These are phyloP conservation scores for Alloascoidea africana DNA, from an alignment of 805 yeast species.

Conservation along the genomic window DNA sequence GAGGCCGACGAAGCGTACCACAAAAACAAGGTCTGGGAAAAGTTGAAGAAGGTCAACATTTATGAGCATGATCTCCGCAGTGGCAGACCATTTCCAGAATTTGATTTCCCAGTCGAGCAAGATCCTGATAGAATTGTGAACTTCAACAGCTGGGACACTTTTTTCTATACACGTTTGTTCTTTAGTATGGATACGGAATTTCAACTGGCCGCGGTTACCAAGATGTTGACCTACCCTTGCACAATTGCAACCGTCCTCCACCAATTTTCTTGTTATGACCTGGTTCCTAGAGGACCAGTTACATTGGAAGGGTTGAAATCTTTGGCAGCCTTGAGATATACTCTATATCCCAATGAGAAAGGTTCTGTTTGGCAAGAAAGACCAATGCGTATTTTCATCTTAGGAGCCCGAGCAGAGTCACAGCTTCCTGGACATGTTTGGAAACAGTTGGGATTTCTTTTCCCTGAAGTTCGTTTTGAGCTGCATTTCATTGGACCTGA, in stretches of 20 bases:
- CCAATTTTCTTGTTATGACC: conserved; percentile 69
- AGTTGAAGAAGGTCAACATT: conserved; percentile 73
- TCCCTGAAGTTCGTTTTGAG: conserved; percentile 74
- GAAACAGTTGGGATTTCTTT: conserved; percentile 79
- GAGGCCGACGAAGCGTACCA: conserved; percentile 65
- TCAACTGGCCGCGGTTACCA: conserved; percentile 89
- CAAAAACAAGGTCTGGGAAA: conserved; percentile 44
- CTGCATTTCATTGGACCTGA: conserved; percentile 93
- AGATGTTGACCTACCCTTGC: conserved; percentile 84
- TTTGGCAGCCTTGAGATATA: conserved; percentile 80
- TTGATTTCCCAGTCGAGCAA: conserved; percentile 78
- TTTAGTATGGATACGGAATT: conserved; percentile 95
- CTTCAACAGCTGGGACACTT: conserved; percentile 82
- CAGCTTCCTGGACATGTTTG: conserved; percentile 90
- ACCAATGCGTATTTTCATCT: conserved; percentile 76
- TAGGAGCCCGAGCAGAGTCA: conserved; percentile 89
- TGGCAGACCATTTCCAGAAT: conserved; percentile 90
- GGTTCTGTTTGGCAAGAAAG: conserved; percentile 58
- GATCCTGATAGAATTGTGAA: conserved; percentile 63
- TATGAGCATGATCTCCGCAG: conserved; percentile 92
- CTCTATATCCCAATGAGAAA: conserved; percentile 62
- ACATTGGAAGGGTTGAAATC: conserved; percentile 90
- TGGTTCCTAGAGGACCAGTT: conserved; percentile 75
- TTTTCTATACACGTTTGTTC: conserved; percentile 82
- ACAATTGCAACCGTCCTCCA: conserved; percentile 78